phyloP scores from a whole-genome alignment of 2,329 filamentous ascomycete species.

The Penicillium olsonii region DNA sequence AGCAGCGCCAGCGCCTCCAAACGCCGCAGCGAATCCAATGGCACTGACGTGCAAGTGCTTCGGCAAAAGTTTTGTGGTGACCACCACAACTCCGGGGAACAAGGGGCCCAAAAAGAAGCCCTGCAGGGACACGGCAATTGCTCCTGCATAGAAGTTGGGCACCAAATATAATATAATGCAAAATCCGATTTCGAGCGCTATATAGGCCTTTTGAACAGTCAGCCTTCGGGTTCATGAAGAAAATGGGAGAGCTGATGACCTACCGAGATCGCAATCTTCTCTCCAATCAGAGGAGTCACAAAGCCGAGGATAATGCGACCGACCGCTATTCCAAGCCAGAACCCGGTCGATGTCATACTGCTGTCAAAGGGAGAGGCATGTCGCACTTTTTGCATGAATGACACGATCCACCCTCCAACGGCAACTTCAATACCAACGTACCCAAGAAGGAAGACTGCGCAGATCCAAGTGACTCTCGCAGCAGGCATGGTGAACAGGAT shows the following conservation, averaged over 20 bases:
- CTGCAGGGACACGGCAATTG: conserved; percentile 67
- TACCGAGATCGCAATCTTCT: conserved; percentile 63
- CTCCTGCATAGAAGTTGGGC: conserved; percentile 71
- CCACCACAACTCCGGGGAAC: conserved; percentile 69
- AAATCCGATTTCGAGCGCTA: conserved; percentile 63
- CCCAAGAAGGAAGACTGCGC: conserved; percentile 66
- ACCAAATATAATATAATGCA: conserved; percentile 80
- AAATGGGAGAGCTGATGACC: not conserved
- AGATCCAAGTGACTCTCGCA: conserved; percentile 55
- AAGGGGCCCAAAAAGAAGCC: conserved; percentile 75
- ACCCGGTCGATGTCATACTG: conserved; percentile 70
- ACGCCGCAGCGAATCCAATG: conserved; percentile 72
- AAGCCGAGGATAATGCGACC: conserved; percentile 71
- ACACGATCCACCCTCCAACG: conserved; percentile 73
- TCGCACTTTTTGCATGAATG: conserved; percentile 74
- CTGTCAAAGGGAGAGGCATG: conserved; percentile 64
- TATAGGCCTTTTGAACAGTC: conserved; percentile 51
- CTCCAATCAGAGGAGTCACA: conserved; percentile 60
- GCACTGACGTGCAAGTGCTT: conserved; percentile 68
- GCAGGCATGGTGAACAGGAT: conserved; percentile 2
- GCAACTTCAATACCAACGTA: conserved; percentile 71
- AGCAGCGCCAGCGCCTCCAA: conserved; percentile 70
- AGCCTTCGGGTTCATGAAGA: not conserved
- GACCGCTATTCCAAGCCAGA: conserved; percentile 75
- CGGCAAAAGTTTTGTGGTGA: conserved; percentile 69